Percentiles rank a stretch among this genome's conserved stretches.
Conservation (phyloP, 169 alveolate genomes). For the Amoebophrya sp. region DNA sequence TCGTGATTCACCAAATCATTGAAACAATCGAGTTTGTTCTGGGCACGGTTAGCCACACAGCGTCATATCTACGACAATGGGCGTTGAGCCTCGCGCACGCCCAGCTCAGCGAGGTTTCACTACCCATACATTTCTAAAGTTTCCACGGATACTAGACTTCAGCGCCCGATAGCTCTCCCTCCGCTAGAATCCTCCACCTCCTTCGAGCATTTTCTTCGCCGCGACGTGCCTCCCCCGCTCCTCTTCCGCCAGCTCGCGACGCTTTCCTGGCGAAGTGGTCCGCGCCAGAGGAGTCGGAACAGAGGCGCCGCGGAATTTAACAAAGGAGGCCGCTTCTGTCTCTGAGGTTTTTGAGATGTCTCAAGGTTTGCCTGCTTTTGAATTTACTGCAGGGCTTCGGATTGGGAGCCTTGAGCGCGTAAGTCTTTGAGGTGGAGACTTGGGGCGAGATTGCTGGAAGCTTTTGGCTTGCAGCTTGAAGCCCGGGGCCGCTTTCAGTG, state of each 20-base stretch:
- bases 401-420: no score
- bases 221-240: background rate
- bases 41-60: slow-evolving; percentile 95
- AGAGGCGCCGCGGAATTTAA: background rate
- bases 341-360: no score
- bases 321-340: no score
- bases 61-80: slow-evolving; percentile 98
- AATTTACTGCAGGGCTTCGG: no score
- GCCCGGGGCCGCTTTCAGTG: no score
- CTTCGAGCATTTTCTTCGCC: background rate
- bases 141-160: no score
- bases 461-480: no score
- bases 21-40: slow-evolving; percentile 98
- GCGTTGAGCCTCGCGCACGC: slow-evolving; percentile 98
- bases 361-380: no score
- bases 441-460: no score
- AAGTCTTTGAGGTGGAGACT: no score
- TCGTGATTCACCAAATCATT: slow-evolving; percentile 61
- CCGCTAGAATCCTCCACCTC: no score
- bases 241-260: background rate
- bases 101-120: slow-evolving; percentile 61
- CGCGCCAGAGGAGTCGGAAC: background rate
- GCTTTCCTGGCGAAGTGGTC: background rate
- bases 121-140: background rate
- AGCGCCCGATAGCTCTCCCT: no score